These are phyloP conservation scores for Carex sylvatica DNA, from an alignment of 202 grass and related monocot genomes.

Conservation along the genomic window DNA sequence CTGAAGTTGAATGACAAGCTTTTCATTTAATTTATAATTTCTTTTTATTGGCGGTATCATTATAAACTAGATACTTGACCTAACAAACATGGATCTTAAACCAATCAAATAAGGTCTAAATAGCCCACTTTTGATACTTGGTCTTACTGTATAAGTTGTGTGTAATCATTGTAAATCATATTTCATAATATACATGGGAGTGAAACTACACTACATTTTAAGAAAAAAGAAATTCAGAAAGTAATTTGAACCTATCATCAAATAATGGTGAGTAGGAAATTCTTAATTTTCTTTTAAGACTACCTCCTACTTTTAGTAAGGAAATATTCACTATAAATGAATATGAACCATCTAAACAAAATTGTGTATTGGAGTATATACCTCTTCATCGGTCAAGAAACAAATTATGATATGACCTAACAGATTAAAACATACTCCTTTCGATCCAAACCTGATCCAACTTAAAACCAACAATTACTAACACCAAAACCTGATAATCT, in stretches of 20 bases:
- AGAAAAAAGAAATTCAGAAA: too few relatives aligned
- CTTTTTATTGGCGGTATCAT: neutral
- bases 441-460: neutral
- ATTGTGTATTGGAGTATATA: constrained; percentile 10
- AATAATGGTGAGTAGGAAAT: too few relatives aligned
- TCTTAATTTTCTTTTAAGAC: too few relatives aligned
- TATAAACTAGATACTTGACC: neutral
- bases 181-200: neutral
- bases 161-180: neutral
- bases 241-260: too few relatives aligned
- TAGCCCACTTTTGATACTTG: neutral
- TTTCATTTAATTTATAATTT: neutral
- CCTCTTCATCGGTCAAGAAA: constrained; percentile 66
- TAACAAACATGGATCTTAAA: neutral
- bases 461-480: neutral
- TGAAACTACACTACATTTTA: too few relatives aligned
- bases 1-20: neutral
- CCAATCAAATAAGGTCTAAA: neutral
- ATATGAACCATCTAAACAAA: too few relatives aligned
- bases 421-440: neutral
- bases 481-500: neutral
- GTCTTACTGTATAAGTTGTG: neutral
- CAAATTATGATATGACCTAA: neutral
- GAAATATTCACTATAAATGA: too few relatives aligned
- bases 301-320: too few relatives aligned